These are phyloP conservation scores for Gymnopilus dilepis DNA, from an alignment of 768 basidiomycete species.

Conservation along the genomic window DNA sequence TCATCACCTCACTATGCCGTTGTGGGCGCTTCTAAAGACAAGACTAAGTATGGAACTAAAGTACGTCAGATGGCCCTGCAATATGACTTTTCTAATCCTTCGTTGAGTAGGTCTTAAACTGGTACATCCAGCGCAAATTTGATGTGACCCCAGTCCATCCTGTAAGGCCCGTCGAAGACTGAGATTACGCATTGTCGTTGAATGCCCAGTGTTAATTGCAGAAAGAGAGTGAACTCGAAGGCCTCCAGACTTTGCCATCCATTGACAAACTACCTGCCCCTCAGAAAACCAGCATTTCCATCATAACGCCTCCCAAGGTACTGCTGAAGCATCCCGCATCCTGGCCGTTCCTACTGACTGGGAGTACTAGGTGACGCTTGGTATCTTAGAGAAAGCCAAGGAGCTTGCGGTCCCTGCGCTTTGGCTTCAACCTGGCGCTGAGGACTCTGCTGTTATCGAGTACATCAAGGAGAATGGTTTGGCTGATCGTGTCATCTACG, in stretches of 20 bases:
- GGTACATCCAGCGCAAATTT: conserved; percentile 68
- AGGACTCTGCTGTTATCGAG: conserved; percentile 63
- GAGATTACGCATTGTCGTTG: not conserved
- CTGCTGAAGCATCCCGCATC: conserved; percentile 4
- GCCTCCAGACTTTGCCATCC: conserved; percentile 57
- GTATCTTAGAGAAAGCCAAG: conserved; percentile 68
- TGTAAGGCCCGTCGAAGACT: conserved; percentile 44
- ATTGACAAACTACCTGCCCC: conserved; percentile 65
- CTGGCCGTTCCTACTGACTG: conserved; percentile 1
- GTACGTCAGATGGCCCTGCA: conserved; percentile 34
- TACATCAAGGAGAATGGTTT: conserved; percentile 73
- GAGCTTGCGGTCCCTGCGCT: conserved; percentile 73
- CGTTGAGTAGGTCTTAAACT: conserved; percentile 66
- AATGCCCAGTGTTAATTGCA: conserved; percentile 31
- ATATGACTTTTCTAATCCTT: not conserved
- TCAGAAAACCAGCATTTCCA: conserved; percentile 71
- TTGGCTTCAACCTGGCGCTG: conserved; percentile 92
- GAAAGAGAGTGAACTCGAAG: conserved; percentile 76
- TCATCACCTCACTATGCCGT: conserved; percentile 72
- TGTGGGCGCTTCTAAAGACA: conserved; percentile 82
- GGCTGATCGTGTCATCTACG: conserved; percentile 71
- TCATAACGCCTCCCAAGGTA: conserved; percentile 81
- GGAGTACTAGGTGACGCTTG: conserved; percentile 65
- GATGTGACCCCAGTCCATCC: conserved; percentile 78
- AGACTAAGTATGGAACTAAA: conserved; percentile 80